Evolutionary conservation across 2,329 filamentous ascomycete species (phyloP), one percentile per base, ranked within the genome.

Genomic region (Penicillium italicum): DNA sequence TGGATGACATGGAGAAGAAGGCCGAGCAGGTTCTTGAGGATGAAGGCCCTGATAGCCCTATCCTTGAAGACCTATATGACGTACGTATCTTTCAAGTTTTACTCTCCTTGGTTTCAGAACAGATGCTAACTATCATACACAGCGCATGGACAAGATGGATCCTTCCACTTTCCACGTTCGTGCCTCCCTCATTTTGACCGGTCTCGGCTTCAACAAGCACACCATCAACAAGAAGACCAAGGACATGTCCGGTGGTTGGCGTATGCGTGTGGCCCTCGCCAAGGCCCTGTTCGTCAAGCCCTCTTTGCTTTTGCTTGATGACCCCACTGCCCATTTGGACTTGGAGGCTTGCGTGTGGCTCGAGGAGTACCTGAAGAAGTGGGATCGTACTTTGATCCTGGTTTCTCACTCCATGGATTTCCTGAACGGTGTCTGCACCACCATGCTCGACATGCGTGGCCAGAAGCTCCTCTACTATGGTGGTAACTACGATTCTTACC

Each of bases 231-330:
- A 99, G 85, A 97, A 95, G 86, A 99, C 95, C 69, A 99, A 97
- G 85, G 95, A 99, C 76, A 99, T 99, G 95, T 99, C 94, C 64
- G 94, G 94, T 90, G 94, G 94, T 69, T 99, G 94, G 94, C 87
- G 93, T 82, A 99, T 99, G 94, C 91, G 95, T 84, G 94, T 99
- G 57, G 94, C 94, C 55, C 87, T 99, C 59, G 94, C 84, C 74
- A 97, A 97, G 83, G 94, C 94, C 55, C 87, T 99, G 50, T 99
- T 99, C 81, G 93, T 99, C 79, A 96, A 95, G 84, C 94, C 95
- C 34, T 94, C 91, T 18, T 83, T 99, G 55, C 86, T 99, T 48
- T 84, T 99, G 64, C 91, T 99, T 69, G 94, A 99, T 74, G 94
- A 99, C 81, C 94, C 94, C 41, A 99, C 94, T 63, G 94, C 94